Conservation (phyloP, 1,284 basidiomycete genomes). For the Trametes versicolor region DNA sequence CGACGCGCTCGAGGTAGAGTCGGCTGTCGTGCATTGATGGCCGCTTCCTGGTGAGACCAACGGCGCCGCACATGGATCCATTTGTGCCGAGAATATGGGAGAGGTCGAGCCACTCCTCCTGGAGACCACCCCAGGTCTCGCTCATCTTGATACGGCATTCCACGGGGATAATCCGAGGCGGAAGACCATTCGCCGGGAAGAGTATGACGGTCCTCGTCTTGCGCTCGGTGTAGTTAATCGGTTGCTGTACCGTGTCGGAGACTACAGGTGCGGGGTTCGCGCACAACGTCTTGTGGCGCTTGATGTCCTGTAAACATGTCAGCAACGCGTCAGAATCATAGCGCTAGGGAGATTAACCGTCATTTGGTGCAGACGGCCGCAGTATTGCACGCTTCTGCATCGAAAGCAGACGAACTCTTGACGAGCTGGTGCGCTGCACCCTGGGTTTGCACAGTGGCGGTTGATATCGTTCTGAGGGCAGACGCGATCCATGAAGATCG, state of each 20-base stretch:
- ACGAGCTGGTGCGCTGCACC: neutral
- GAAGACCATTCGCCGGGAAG: constrained; percentile 17
- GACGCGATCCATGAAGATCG: neutral
- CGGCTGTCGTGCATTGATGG: constrained; percentile 6
- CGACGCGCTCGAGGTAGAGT: constrained; percentile 17
- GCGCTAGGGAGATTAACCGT: constrained; percentile 5
- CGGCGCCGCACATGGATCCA: neutral
- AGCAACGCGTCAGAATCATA: neutral
- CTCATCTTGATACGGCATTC: constrained; percentile 4
- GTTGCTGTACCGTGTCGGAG: neutral
- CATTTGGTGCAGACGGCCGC: constrained; percentile 17
- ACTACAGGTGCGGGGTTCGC: constrained; percentile 4
- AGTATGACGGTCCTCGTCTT: constrained; percentile 7
- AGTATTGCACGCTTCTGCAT: constrained; percentile 12
- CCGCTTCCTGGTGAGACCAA: neutral
- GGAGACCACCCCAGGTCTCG: constrained; percentile 12
- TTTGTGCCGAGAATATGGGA: neutral
- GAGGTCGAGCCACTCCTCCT: constrained; percentile 17
- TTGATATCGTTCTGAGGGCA: neutral
- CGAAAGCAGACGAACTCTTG: constrained; percentile 7
- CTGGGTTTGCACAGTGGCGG: neutral
- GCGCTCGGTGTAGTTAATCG: neutral
- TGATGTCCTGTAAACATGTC: constrained; percentile 5
- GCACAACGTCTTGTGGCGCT: constrained; percentile 14
- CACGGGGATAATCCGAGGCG: constrained; percentile 10